Evolutionary conservation across 306 rosid genomes (phyloP).

Genomic region (Malus orientalis): DNA sequence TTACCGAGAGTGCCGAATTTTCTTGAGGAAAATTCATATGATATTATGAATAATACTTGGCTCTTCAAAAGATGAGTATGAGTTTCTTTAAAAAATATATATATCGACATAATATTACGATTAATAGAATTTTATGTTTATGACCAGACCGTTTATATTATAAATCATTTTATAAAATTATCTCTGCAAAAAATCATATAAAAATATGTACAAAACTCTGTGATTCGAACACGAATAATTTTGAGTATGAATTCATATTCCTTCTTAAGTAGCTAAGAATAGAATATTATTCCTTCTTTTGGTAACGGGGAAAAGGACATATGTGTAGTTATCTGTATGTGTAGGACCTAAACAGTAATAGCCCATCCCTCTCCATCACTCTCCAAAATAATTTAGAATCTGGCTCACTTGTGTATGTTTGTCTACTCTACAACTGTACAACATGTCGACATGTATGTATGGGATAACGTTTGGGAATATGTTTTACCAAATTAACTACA

Average conservation of each 20-base stretch:
- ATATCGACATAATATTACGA: background rate
- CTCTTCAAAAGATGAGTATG: too few relatives aligned
- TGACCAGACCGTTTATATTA: accelerated
- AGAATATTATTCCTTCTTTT: background rate
- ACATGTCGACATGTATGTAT: background rate
- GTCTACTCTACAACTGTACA: background rate
- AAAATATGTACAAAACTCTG: too few relatives aligned
- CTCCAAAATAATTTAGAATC: conserved; percentile 9
- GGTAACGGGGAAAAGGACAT: background rate
- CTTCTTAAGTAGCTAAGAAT: too few relatives aligned
- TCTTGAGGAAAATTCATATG: background rate
- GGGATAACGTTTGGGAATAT: background rate
- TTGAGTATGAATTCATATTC: too few relatives aligned
- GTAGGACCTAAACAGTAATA: background rate
- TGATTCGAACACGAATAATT: accelerated
- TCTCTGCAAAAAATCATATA: too few relatives aligned
- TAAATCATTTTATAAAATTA: too few relatives aligned
- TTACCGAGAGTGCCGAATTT: background rate
- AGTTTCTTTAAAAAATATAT: too few relatives aligned
- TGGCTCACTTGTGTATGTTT: background rate
- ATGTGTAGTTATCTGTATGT: background rate
- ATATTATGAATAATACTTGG: too few relatives aligned
- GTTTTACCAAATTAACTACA: background rate
- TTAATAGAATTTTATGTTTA: too few relatives aligned
- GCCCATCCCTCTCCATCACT: background rate